Evolutionary conservation across 106 monocot genomes (phyloP), one percentile per base, ranked within the genome.

Genomic region (Posidonia australis): DNA sequence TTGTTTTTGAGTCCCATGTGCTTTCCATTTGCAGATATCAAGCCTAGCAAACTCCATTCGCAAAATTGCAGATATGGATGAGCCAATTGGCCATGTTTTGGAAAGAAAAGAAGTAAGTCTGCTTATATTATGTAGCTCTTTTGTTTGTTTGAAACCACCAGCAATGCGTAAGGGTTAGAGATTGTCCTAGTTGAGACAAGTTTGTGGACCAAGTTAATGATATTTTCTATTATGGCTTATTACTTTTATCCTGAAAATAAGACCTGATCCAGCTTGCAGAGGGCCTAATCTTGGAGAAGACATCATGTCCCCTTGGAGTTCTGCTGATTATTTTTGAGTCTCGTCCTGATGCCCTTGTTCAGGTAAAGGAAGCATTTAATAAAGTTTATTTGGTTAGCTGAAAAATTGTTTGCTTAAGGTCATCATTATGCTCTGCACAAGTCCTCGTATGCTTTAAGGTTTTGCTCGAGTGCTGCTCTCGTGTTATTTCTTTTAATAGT

Each of bases 261-360:
- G 12, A 0, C 9, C 24, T 45, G 3, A 58, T 77, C 52, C 76
- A 82, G 86, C 55, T 89, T 82, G 86, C 93, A 58, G 93, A 94
- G 65, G 86, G 76, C 42, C 60, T 92, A 19, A 72, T 92, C n/a
- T 82, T 88, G 52, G 88, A 92, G 64, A 88, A 92, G 64, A 85
- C 78, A 62, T 82, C 85, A 21, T 71, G 66, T 32, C 85, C 92
- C 27, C 67, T 94, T 65, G 93, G 89, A 55, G 93, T 94, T 74
- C 81, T 94, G 9, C 58, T 94, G 16, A 94, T 89, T 74, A 69
- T 94, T 58, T 94, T 94, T 80, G 93, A 94, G 54, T 89, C 93
- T 59, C 81, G 93, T 43, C 89, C 93, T 67, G 93, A 94, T 84
- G 93, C 89, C 46, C 70, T 94, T 45, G 93, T 94, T 60, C 93